Conservation (phyloP, 1,284 basidiomycete genomes). For the Ceratobasidium papillatum region DNA sequence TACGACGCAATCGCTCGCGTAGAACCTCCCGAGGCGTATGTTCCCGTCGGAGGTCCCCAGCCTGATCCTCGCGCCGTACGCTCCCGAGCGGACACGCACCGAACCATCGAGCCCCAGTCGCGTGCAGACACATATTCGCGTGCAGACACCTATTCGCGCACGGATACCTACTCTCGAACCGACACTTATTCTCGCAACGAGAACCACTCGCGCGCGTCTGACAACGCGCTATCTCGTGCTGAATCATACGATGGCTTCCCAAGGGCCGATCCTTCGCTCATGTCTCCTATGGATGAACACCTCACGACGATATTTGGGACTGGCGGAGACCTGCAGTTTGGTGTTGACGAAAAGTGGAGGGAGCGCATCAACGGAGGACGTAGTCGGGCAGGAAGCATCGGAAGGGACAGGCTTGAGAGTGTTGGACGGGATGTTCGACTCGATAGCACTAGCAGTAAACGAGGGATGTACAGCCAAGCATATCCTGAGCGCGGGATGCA, state of each 20-base stretch:
- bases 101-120: background rate
- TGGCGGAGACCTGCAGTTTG: background rate
- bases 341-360: background rate
- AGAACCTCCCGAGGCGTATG: slow-evolving; percentile 9
- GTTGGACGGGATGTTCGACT: slow-evolving; percentile 4
- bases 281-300: slow-evolving; percentile 26
- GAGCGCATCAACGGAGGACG: background rate
- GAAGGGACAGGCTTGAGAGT: slow-evolving; percentile 15
- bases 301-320: slow-evolving; percentile 21
- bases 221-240: background rate
- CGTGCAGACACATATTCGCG: background rate
- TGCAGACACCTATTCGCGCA: background rate
- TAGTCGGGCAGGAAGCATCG: background rate
- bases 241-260: background rate
- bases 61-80: background rate
- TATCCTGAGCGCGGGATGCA: slow-evolving; percentile 28
- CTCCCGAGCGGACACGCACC: background rate
- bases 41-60: background rate
- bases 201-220: background rate
- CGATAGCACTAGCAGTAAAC: slow-evolving; percentile 15
- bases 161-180: background rate
- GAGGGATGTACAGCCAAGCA: slow-evolving; percentile 5
- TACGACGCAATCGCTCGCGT: slow-evolving; percentile 16
- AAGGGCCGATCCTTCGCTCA: background rate
- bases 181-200: slow-evolving; percentile 12